Percentiles rank a stretch among this genome's conserved stretches.
Conservation (phyloP, 139 green algal species). For the Chlamydomonas applanata region DNA sequence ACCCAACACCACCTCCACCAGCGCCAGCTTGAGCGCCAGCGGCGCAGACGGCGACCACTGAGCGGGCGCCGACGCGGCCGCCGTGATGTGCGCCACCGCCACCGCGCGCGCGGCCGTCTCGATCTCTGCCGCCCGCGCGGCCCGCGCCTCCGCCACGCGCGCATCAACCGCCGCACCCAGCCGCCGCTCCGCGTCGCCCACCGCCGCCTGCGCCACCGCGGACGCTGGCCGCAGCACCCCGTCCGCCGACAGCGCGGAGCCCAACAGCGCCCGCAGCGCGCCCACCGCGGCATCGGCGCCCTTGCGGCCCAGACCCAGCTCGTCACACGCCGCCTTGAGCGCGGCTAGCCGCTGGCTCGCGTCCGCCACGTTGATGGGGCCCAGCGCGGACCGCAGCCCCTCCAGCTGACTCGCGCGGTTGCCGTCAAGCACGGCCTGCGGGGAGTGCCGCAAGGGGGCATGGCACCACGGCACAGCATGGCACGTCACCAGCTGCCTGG, state of each 20-base stretch:
- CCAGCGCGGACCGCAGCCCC: background rate
- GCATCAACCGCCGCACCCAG: constrained; percentile 1
- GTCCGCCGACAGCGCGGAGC: background rate
- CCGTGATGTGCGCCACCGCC: constrained; percentile 5
- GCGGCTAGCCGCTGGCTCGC: too few species aligned
- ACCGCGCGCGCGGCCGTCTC: background rate
- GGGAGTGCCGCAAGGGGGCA: too few species aligned
- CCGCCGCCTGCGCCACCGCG: background rate
- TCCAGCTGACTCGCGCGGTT: background rate
- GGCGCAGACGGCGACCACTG: constrained; percentile 3
- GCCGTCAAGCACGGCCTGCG: constrained; percentile 2
- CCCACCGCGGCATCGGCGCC: background rate
- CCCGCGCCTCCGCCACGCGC: background rate
- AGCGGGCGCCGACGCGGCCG: background rate
- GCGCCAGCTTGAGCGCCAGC: constrained; percentile 1
- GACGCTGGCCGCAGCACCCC: background rate
- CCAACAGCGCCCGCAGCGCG: background rate
- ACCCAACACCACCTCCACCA: constrained; percentile 1
- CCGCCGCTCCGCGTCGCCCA: background rate
- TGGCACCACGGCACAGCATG: too few species aligned
- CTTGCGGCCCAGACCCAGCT: background rate
- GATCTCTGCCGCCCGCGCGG: background rate
- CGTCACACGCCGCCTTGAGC: too few species aligned
- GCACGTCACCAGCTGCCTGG: too few species aligned
- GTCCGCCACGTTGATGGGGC: too few species aligned